Conservation (phyloP, 1,284 basidiomycete species). For the Trichosporon coremiiforme region DNA sequence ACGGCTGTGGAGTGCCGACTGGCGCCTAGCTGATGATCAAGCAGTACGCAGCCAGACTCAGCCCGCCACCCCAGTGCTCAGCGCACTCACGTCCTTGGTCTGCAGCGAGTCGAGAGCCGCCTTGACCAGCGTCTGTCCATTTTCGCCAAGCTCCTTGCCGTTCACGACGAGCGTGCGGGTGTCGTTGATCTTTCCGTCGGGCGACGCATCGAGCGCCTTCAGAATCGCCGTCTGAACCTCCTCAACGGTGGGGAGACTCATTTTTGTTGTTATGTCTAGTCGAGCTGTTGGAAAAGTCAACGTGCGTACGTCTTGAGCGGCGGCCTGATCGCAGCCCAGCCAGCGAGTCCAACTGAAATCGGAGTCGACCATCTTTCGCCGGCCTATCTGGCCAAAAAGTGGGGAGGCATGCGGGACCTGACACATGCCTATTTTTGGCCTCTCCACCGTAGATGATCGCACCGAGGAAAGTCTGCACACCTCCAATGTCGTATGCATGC, state of each 20-base stretch:
- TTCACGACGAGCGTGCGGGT: conserved; percentile 70
- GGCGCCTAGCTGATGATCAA: neutral
- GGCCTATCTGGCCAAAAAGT: conserved; percentile 3
- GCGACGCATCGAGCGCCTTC: conserved; percentile 64
- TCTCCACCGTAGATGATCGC: neutral
- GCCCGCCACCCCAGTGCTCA: neutral
- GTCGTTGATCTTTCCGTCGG: conserved; percentile 66
- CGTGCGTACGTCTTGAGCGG: neutral
- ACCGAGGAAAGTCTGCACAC: neutral
- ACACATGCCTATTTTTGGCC: conserved; percentile 8
- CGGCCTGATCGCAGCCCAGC: conserved; percentile 1
- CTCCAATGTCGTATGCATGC: neutral
- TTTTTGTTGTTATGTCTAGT: conserved; percentile 21
- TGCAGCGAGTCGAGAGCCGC: conserved; percentile 84
- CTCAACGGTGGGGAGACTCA: conserved; percentile 57
- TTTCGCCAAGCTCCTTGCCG: conserved; percentile 62
- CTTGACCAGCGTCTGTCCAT: conserved; percentile 75
- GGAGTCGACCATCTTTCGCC: conserved; percentile 15
- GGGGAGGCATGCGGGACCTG: neutral
- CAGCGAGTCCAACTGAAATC: conserved; percentile 10
- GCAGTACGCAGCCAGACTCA: neutral
- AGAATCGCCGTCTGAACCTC: conserved; percentile 76
- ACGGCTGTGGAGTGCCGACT: neutral
- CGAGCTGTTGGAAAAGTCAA: neutral
- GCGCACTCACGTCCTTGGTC: conserved; percentile 72